Evolutionary conservation across 768 basidiomycete species (phyloP), one percentile per base, ranked within the genome.

Genomic region (Mrakia hoshinonis): DNA sequence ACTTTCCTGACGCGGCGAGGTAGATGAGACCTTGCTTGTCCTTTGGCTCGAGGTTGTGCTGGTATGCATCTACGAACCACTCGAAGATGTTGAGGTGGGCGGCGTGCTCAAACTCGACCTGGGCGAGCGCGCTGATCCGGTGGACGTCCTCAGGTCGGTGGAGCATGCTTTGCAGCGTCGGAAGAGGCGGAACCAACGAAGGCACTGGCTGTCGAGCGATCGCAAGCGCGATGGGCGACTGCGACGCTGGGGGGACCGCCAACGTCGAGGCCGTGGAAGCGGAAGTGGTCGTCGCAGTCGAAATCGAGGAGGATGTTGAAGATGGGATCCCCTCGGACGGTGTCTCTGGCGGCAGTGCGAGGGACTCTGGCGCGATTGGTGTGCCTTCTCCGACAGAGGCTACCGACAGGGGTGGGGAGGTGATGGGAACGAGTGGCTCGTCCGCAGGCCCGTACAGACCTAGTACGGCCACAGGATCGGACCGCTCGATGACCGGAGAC

Each of bases 71-170:
- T 13, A 90, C 81, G 77, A 95, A 95, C 93, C 92, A 96, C 76
- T 92, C 90, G 93, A 94, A 97, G 36, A 95, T 85, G 52, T 90
- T 87, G 47, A 89, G 85, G 74, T 91, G 89, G 75, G 95, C 92
- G 75, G 89, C 88, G 69, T 93, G 90, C 74, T 88, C 87, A 83
- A 87, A 88, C 77, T 89, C 87, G 48, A 90, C 80, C 47, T 86
- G 82, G 60, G 84, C 85, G 49, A 89, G 85, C 24, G 83, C 84
- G 76, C 90, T 91, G 76, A 93, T 88, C 47, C 87, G 81, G 13
- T 83, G 80, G 61, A 96, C 91, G 75, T 93, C 90, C 36, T 84
- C 81, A 1, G 81, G 80, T 0, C 86, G 85, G 76, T 87, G 90
- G 47, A 89, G 73, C 36, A 73, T 68, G 63, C 72, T 68, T 20